Evolutionary conservation across 2,329 filamentous ascomycete species (phyloP), one percentile per base, ranked within the genome.

Genomic region (Colletotrichum sojae): DNA sequence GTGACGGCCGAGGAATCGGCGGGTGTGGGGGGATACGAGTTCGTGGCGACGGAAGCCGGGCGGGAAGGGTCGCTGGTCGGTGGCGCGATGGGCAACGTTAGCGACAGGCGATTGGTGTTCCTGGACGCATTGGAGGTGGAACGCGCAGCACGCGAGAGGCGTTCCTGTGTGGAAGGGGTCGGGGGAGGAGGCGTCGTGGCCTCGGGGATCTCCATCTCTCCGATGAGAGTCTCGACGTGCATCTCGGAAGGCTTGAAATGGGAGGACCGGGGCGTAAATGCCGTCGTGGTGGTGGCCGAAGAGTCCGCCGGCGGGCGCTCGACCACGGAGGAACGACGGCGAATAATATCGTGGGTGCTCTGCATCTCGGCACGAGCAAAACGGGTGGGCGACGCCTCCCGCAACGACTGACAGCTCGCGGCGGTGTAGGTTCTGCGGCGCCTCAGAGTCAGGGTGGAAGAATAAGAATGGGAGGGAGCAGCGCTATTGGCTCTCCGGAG

Each of bases 41-140:
- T 62, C 1, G 84, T 79, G 1, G 85, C 83, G 22, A 81, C 80
- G 1, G 87, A 86, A 6, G 83, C 80, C 45, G 87, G 86, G 13
- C 88, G 83, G 15, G 86, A 85, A 2, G 87, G 82, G 63, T 84
- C 80, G 72, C 84, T 84, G 9, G 82, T 85, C 5, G 88, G 86
- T 6, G 81, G 83, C 10, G 87, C 85, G 73, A 91, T 89, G n/a
- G 89, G 89, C 10, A 91, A 81, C 1, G 88, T 90, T 27, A 91
- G 79, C 1, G 89, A 90, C 20, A 91, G 83, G 62, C 89, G 82
- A 75, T 90, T 89, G 31, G 85, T 83, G 71, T 84, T 84, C 43
- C 88, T 82, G 20, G 86, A 87, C 15, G 85, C 80, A 27, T 83
- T 82, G 5, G 88, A 89, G 16, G 83, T 83, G 15, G 87, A 87